Evolutionary conservation across 257 asterid species (phyloP).

Genomic region (Primulina eburnea): DNA sequence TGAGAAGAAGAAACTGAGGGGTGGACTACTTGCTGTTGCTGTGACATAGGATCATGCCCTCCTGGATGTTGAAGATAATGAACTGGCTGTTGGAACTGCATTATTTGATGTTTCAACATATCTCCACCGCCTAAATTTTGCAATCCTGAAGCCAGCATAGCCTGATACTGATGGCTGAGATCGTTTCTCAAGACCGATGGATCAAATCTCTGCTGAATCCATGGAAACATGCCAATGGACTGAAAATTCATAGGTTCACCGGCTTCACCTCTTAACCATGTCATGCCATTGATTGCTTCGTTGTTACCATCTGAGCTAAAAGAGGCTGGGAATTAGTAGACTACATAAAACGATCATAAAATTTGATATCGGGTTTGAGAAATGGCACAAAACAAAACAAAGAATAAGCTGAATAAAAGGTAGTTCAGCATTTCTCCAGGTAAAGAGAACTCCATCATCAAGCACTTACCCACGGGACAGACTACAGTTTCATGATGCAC

Average conservation of each 20-base stretch:
- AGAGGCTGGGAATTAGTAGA: slow-evolving; percentile 11
- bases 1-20: slow-evolving; percentile 43
- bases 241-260: slow-evolving; percentile 73
- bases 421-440: background rate
- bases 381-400: background rate
- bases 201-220: slow-evolving; percentile 86
- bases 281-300: slow-evolving; percentile 71
- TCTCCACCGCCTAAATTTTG: slow-evolving; percentile 65
- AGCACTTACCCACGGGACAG: background rate
- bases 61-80: slow-evolving; percentile 65
- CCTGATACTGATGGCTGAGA: slow-evolving; percentile 79
- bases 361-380: background rate
- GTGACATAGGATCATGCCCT: slow-evolving; percentile 43
- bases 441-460: background rate
- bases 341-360: background rate
- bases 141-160: slow-evolving; percentile 65
- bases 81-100: slow-evolving; percentile 76
- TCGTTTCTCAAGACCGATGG: slow-evolving; percentile 60
- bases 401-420: background rate
- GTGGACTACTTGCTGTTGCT: slow-evolving; percentile 56
- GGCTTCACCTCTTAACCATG: slow-evolving; percentile 79
- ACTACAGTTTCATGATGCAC: background rate
- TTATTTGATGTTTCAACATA: slow-evolving; percentile 56
- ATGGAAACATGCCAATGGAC: slow-evolving; percentile 70
- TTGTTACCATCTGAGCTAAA: slow-evolving; percentile 51